A percentile compares a stretch with the other conserved stretches of the same genome.
These are phyloP conservation scores for Ceratobasidium sp. DNA, from an alignment of 1,284 basidiomycete species.

Conservation along the genomic window DNA sequence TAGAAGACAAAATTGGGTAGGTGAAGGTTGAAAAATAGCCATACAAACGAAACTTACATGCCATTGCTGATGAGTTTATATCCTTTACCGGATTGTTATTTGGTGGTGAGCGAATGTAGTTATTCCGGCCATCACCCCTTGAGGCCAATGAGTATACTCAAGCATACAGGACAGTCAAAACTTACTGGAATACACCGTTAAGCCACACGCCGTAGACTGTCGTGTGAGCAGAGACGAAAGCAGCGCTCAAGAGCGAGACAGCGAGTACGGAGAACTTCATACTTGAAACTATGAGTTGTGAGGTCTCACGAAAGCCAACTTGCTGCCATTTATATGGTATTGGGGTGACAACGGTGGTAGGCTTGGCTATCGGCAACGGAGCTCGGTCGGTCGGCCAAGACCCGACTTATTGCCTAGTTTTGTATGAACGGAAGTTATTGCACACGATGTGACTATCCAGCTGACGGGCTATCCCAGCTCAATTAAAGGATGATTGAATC, in stretches of 20 bases:
- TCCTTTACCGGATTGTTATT: constrained; percentile 45
- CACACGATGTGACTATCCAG: constrained; percentile 1
- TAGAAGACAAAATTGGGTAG: background rate
- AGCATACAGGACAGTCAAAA: background rate
- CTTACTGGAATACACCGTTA: constrained; percentile 44
- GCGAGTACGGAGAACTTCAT: constrained; percentile 31
- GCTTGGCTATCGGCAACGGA: constrained; percentile 10
- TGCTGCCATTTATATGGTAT: constrained; percentile 2
- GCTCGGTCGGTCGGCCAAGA: constrained; percentile 7
- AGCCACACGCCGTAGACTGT: constrained; percentile 43
- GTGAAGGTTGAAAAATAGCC: background rate
- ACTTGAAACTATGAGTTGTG: background rate
- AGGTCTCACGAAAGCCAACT: background rate
- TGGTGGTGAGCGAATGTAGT: constrained; percentile 44
- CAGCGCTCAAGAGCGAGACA: constrained; percentile 31
- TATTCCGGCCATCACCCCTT: constrained; percentile 42
- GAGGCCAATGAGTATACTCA: background rate
- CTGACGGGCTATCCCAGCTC: background rate
- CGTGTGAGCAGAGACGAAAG: constrained; percentile 32
- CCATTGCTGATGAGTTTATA: constrained; percentile 39
- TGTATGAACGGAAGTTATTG: background rate
- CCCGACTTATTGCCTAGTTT: constrained; percentile 26
- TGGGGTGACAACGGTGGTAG: background rate
- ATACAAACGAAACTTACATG: constrained; percentile 23
- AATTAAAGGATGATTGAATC: background rate